These are phyloP conservation scores for Pseudocercospora musae DNA, from an alignment of 2,329 filamentous ascomycete species.

Conservation along the genomic window DNA sequence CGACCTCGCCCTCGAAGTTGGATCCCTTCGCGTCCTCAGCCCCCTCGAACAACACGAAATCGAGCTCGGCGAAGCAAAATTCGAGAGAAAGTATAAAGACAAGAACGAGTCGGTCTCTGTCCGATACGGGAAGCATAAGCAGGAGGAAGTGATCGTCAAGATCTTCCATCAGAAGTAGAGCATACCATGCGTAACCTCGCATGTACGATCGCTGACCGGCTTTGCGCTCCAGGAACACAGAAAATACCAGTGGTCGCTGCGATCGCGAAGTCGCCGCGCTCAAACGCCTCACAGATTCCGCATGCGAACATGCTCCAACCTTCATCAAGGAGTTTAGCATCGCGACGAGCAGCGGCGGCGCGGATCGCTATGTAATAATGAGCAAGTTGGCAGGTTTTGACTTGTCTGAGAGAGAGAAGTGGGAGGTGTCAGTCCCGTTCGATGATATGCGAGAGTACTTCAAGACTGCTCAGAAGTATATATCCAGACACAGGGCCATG, in stretches of 20 bases:
- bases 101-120: neutral
- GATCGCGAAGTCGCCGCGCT: slow-evolving; percentile 2
- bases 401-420: neutral
- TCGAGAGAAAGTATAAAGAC: neutral
- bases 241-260: neutral
- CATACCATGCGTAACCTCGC: neutral
- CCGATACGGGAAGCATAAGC: neutral
- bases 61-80: slow-evolving; percentile 1
- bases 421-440: neutral
- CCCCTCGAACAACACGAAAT: neutral
- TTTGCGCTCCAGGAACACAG: neutral
- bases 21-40: neutral
- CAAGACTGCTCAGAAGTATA: neutral
- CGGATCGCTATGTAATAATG: slow-evolving; percentile 6
- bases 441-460: neutral
- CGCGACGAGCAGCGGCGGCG: neutral
- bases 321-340: neutral
- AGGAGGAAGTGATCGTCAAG: slow-evolving; percentile 2
- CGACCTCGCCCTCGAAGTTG: neutral
- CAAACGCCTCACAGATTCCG: neutral
- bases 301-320: neutral
- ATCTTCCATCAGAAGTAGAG: slow-evolving; percentile 3
- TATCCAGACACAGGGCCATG: neutral
- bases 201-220: neutral
- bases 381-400: neutral